phyloP scores from a whole-genome alignment of 140 eudicot genomes.

The Anethum foeniculum region DNA sequence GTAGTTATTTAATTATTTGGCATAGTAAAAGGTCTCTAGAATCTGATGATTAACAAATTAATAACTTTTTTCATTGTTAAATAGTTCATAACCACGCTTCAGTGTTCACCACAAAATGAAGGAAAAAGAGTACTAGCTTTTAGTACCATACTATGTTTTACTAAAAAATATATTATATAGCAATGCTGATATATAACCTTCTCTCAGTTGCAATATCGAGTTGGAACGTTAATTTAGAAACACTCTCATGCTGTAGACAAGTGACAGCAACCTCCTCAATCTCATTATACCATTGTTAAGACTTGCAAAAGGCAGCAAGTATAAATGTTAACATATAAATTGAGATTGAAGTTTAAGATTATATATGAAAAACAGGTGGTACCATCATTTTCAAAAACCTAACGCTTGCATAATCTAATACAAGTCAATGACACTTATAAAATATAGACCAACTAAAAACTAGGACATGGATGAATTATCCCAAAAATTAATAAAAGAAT shows the following conservation, averaged over 20 bases:
- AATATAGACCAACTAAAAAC: not conserved
- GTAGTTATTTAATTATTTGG: not conserved
- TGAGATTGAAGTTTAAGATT: not conserved
- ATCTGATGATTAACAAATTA: not conserved
- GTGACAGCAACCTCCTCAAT: not conserved
- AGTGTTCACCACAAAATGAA: not conserved
- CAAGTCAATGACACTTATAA: not conserved
- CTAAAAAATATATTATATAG: not conserved
- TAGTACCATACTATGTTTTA: not conserved
- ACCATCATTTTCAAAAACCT: not conserved
- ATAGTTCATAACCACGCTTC: not conserved
- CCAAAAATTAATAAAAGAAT: not conserved
- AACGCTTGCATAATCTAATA: not conserved
- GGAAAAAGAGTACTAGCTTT: not conserved
- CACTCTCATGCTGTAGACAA: not conserved
- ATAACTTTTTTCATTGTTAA: no score
- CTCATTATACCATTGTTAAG: not conserved
- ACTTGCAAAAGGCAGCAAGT: not conserved
- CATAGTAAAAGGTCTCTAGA: not conserved
- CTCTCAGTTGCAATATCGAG: not conserved
- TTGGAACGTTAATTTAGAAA: not conserved
- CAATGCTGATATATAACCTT: not conserved
- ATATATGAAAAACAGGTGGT: not conserved
- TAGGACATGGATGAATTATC: not conserved
- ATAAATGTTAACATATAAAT: not conserved